Conservation (phyloP, 257 asterid genomes). For the Echium plantagineum region DNA sequence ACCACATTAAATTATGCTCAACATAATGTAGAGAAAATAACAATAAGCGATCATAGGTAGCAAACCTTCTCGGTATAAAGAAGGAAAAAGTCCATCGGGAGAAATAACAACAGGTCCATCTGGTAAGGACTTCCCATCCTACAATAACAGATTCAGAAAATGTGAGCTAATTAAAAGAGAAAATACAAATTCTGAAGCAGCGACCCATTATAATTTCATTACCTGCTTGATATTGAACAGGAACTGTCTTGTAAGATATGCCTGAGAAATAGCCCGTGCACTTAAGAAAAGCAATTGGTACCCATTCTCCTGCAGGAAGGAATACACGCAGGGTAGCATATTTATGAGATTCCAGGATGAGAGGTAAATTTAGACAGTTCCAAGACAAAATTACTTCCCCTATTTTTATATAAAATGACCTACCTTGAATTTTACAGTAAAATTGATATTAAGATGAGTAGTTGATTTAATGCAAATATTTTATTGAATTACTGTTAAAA, state of each 20-base stretch:
- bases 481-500: too few relatives aligned
- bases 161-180: background rate
- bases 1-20: background rate
- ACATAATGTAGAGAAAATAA: conserved; percentile 3
- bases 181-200: background rate
- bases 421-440: background rate
- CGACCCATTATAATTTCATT: conserved; percentile 3
- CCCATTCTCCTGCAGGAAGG: conserved; percentile 79
- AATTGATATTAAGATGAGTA: too few relatives aligned
- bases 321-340: conserved; percentile 9
- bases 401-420: background rate
- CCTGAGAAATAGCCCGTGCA: conserved; percentile 93
- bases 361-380: background rate
- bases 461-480: too few relatives aligned
- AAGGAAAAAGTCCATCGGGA: conserved; percentile 97
- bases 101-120: conserved; percentile 97
- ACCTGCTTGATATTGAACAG: conserved; percentile 86
- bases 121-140: conserved; percentile 93
- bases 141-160: conserved; percentile 1
- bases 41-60: conserved; percentile 5
- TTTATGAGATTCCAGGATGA: background rate
- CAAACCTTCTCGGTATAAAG: conserved; percentile 93
- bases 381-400: background rate
- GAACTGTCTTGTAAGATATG: conserved; percentile 76
- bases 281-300: conserved; percentile 90